These are phyloP conservation scores for Ichthyophonus hoferi DNA, from an alignment of 208 protist genomes.

Conservation along the genomic window DNA sequence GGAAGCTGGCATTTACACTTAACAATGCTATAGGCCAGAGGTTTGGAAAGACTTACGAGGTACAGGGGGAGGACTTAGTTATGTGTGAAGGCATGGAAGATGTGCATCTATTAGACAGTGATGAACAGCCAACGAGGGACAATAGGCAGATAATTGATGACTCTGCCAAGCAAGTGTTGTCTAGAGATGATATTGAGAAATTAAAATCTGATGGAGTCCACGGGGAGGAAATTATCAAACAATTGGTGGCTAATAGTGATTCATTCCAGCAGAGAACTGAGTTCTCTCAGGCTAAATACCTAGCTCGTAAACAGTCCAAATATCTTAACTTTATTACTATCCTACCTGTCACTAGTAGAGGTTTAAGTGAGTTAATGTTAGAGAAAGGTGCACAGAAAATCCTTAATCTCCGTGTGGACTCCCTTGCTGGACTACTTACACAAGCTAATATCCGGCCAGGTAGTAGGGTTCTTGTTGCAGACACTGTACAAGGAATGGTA, in stretches of 20 bases:
- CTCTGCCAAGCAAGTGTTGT: not conserved
- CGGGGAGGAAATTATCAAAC: slow-evolving; percentile 24
- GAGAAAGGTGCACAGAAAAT: not conserved
- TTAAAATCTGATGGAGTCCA: not conserved
- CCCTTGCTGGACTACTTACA: slow-evolving; percentile 31
- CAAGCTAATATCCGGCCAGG: not conserved
- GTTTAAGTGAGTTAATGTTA: not conserved
- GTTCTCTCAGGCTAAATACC: slow-evolving; percentile 42
- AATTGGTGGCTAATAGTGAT: slow-evolving; percentile 18
- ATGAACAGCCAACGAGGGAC: not conserved
- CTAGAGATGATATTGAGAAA: slow-evolving; percentile 8
- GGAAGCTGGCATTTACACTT: not conserved
- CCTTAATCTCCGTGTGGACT: slow-evolving; percentile 21
- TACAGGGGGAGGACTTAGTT: not conserved
- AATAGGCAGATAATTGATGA: not conserved
- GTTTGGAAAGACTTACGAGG: not conserved
- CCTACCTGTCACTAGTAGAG: not conserved
- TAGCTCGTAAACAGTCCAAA: slow-evolving; percentile 18
- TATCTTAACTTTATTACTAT: not conserved
- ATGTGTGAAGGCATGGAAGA: not conserved
- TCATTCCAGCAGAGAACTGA: slow-evolving; percentile 29
- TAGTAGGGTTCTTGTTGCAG: not conserved
- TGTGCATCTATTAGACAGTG: not conserved
- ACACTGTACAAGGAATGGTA: slow-evolving; percentile 1
- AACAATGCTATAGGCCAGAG: not conserved